Percentiles rank a stretch among this genome's conserved stretches.
These are phyloP conservation scores for Trametes maxima DNA, from an alignment of 768 basidiomycete genomes.

Conservation along the genomic window DNA sequence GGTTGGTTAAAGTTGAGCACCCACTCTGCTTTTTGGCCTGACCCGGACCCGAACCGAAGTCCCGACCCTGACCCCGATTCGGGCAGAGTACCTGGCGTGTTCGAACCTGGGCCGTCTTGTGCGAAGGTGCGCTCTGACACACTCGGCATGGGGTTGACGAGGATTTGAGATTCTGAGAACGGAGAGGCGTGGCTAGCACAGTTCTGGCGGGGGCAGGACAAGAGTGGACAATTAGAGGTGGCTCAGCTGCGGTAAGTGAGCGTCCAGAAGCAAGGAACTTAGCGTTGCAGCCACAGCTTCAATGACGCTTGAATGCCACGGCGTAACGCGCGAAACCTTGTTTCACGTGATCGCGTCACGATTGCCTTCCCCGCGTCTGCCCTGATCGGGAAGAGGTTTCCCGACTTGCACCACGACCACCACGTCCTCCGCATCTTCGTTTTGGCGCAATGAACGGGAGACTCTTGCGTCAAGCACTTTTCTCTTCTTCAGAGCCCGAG, in stretches of 20 bases:
- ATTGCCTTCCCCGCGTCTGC: not conserved
- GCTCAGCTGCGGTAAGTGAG: constrained; percentile 3
- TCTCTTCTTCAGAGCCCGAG: not conserved
- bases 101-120: too few relatives aligned
- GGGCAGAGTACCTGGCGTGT: too few relatives aligned
- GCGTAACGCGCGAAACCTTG: constrained; percentile 5
- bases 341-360: constrained; percentile 21
- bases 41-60: not conserved
- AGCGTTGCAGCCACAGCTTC: not conserved
- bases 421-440: not conserved
- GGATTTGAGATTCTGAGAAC: not conserved
- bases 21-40: not conserved
- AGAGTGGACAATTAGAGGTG: not conserved
- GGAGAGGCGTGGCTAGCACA: not conserved
- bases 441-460: constrained; percentile 12
- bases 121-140: not conserved
- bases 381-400: not conserved
- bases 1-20: not conserved
- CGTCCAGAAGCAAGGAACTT: not conserved
- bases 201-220: not conserved
- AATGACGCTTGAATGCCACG: not conserved
- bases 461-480: constrained; percentile 11
- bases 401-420: not conserved
- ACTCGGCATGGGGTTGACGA: not conserved
- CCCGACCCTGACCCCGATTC: too few relatives aligned